These are phyloP conservation scores for Synchytrium microbalum DNA, from an alignment of 371 early-diverging fungal species.

Conservation along the genomic window DNA sequence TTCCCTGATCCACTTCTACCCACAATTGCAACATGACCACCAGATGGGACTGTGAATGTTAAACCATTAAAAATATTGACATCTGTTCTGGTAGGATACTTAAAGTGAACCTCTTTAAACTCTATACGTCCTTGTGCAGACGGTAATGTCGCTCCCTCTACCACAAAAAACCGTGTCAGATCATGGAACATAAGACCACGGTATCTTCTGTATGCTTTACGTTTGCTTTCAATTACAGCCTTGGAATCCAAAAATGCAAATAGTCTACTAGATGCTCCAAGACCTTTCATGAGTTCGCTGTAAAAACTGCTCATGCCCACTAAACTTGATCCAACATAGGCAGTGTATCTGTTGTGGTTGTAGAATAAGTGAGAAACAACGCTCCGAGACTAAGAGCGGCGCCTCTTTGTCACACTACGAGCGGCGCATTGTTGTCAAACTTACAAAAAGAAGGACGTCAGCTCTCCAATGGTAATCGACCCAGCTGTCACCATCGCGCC, in stretches of 20 bases:
- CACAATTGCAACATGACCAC: constrained; percentile 43
- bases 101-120: constrained; percentile 60
- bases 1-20: constrained; percentile 53
- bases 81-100: constrained; percentile 38
- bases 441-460: constrained; percentile 75
- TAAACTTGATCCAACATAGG: constrained; percentile 54
- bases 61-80: constrained; percentile 28
- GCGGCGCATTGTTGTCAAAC: too few species aligned
- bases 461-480: constrained; percentile 64
- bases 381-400: too few species aligned
- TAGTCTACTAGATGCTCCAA: constrained; percentile 65
- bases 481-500: constrained; percentile 64
- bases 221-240: constrained; percentile 40
- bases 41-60: constrained; percentile 31
- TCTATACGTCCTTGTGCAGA: constrained; percentile 42
- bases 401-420: too few species aligned
- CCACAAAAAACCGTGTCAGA: constrained; percentile 1
- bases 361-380: too few species aligned
- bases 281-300: constrained; percentile 76
- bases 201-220: constrained; percentile 12
- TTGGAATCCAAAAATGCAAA: constrained; percentile 58
- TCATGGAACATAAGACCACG: neutral
- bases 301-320: constrained; percentile 63
- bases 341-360: constrained; percentile 53
- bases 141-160: constrained; percentile 34